Conservation (phyloP, 2,329 filamentous ascomycete genomes). For the Penicillium sp. region DNA sequence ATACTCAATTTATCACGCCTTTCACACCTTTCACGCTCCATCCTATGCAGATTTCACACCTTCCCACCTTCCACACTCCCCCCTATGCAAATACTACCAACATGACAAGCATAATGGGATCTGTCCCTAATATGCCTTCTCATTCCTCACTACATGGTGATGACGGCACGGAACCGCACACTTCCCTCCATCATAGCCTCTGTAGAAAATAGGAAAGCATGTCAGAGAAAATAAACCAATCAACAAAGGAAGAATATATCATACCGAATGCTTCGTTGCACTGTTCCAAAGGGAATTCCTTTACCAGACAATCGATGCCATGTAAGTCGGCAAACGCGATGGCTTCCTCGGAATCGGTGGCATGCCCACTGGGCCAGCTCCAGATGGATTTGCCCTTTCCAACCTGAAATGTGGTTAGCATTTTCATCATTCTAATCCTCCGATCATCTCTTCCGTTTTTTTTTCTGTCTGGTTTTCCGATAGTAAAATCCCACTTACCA, state of each 20-base stretch:
- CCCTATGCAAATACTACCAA: not conserved
- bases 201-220: not conserved
- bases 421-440: not conserved
- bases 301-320: slow-evolving; percentile 53
- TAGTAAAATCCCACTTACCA: not conserved
- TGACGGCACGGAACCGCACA: not conserved
- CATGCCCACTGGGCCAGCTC: slow-evolving; percentile 54
- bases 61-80: not conserved
- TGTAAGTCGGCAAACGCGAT: slow-evolving; percentile 48
- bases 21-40: not conserved
- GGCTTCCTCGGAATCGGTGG: slow-evolving; percentile 54
- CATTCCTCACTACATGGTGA: not conserved
- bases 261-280: not conserved
- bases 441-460: not conserved
- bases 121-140: not conserved
- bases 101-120: not conserved
- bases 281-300: slow-evolving; percentile 47
- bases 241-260: not conserved
- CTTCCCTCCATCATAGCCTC: not conserved
- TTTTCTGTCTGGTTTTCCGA: not conserved
- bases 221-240: not conserved
- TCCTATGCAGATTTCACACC: not conserved
- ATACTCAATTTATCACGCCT: not conserved
- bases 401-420: not conserved
- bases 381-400: not conserved